Percentiles rank a stretch among this genome's conserved stretches.
phyloP scores from a whole-genome alignment of 129 eudicot species.

The Ambrosia artemisiifolia region DNA sequence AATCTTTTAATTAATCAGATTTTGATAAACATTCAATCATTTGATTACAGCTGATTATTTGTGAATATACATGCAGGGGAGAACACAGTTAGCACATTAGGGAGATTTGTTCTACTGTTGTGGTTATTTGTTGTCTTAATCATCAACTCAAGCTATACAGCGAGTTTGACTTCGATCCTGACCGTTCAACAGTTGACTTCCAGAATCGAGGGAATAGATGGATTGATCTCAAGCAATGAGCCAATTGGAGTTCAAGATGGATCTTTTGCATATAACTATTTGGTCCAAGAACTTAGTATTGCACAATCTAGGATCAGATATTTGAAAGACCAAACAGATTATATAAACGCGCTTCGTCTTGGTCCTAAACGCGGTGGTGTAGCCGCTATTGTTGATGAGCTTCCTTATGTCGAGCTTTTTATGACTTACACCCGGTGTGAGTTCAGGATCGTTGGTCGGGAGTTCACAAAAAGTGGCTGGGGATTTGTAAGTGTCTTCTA shows the following conservation, averaged over 20 bases:
- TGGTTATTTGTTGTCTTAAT: conserved; percentile 85
- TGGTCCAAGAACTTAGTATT: conserved; percentile 54
- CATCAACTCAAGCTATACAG: conserved; percentile 89
- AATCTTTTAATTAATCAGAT: neutral
- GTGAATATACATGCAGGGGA: conserved; percentile 46
- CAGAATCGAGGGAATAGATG: conserved; percentile 62
- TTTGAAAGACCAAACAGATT: conserved; percentile 48
- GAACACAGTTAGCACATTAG: conserved; percentile 79
- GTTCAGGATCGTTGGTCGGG: conserved; percentile 69
- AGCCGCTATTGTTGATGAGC: conserved; percentile 82
- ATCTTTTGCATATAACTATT: conserved; percentile 68
- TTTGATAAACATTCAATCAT: neutral
- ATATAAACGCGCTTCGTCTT: conserved; percentile 43
- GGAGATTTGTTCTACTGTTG: conserved; percentile 68
- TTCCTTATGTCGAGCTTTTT: conserved; percentile 71
- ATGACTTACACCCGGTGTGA: conserved; percentile 50
- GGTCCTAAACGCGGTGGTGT: conserved; percentile 81
- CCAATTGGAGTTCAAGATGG: conserved; percentile 90
- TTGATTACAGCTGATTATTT: neutral
- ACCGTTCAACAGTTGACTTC: conserved; percentile 73
- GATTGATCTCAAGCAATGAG: conserved; percentile 54
- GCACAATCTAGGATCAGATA: conserved; percentile 59
- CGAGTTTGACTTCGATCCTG: conserved; percentile 90
- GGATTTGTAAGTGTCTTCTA: conserved; percentile 70
- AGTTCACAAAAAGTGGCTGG: conserved; percentile 89